These are phyloP conservation scores for sunflower (Helianthus annuus) DNA, from an alignment of 129 eudicot species.

Conservation along the genomic window DNA sequence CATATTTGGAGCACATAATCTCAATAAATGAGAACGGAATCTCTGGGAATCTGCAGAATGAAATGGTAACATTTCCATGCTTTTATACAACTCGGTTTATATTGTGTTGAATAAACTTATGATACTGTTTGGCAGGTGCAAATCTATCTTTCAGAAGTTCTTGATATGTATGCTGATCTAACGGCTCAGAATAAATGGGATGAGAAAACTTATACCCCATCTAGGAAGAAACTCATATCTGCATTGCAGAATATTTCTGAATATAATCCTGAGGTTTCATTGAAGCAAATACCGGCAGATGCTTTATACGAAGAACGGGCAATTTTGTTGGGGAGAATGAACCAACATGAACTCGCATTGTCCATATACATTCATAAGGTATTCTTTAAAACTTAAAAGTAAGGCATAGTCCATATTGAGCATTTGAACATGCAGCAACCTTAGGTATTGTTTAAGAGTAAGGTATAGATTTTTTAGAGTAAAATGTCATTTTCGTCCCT, in stretches of 20 bases:
- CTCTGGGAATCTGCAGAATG: conserved; percentile 91
- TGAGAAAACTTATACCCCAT: conserved; percentile 71
- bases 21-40: conserved; percentile 82
- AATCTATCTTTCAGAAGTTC: conserved; percentile 92
- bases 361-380: conserved; percentile 95
- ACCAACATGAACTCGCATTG: conserved; percentile 95
- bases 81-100: conserved; percentile 1
- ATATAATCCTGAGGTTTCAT: conserved; percentile 74
- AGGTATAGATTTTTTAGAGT: neutral
- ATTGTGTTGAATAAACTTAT: conserved; percentile 13
- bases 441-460: too few species aligned
- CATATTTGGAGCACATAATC: conserved; percentile 85
- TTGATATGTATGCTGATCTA: conserved; percentile 79
- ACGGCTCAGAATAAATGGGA: conserved; percentile 83
- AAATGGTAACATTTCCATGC: conserved; percentile 63
- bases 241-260: conserved; percentile 84
- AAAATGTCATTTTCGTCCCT: too few species aligned
- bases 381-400: conserved; percentile 14
- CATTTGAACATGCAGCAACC: neutral
- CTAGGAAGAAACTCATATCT: conserved; percentile 87
- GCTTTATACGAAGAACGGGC: conserved; percentile 93
- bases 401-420: neutral
- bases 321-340: conserved; percentile 90
- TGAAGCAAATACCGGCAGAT: conserved; percentile 81
- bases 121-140: conserved; percentile 64